Conservation (phyloP, 257 asterid species). For the Forsythia suspensa region DNA sequence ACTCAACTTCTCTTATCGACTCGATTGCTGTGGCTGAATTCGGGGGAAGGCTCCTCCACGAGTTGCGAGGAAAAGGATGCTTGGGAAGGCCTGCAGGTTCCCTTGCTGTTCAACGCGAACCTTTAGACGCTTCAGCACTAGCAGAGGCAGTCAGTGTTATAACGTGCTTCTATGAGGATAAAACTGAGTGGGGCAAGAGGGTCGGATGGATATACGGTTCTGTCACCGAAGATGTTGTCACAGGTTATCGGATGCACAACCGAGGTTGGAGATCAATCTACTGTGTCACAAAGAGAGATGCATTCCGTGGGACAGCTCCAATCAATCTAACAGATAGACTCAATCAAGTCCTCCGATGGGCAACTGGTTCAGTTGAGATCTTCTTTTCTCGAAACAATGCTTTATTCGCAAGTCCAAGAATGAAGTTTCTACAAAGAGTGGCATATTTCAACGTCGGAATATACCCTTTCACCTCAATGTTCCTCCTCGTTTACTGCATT, state of each 20-base stretch:
- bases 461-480: conserved; percentile 83
- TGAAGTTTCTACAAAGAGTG: conserved; percentile 83
- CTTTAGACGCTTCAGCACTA: conserved; percentile 75
- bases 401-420: conserved; percentile 63
- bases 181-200: conserved; percentile 87
- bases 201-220: conserved; percentile 98
- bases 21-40: conserved; percentile 88
- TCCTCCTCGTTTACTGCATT: conserved; percentile 75
- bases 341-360: conserved; percentile 91
- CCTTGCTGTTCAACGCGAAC: conserved; percentile 82
- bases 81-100: conserved; percentile 82
- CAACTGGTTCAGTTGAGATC: conserved; percentile 94
- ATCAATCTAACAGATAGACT: conserved; percentile 84
- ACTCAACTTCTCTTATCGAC: conserved; percentile 62
- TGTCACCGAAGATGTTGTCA: conserved; percentile 86
- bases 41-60: conserved; percentile 81
- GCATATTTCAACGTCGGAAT: conserved; percentile 91
- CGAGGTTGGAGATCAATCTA: conserved; percentile 90
- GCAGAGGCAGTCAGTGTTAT: conserved; percentile 84
- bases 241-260: conserved; percentile 91
- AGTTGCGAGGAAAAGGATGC: conserved; percentile 71
- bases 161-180: conserved; percentile 84
- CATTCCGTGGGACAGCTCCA: conserved; percentile 97
- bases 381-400: conserved; percentile 91
- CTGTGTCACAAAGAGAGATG: conserved; percentile 79